Conservation (phyloP, 2,329 filamentous ascomycete genomes). For the Verticillium albo-atrum region DNA sequence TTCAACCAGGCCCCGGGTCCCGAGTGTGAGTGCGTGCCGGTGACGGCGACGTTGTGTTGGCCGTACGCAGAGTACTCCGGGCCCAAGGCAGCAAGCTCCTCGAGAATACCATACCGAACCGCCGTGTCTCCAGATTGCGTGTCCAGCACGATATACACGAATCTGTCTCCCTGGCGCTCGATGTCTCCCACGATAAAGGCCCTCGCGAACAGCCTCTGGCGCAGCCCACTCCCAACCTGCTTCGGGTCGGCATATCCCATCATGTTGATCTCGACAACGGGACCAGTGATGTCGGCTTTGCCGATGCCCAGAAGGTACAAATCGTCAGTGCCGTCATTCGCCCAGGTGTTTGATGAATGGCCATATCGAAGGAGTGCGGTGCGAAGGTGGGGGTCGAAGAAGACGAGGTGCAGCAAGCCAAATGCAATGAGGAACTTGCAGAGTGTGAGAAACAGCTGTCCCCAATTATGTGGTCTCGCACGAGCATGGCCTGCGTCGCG, state of each 20-base stretch:
- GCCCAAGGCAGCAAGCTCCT: slow-evolving; percentile 64
- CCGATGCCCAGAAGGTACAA: slow-evolving; percentile 47
- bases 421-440: background rate
- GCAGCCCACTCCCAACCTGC: slow-evolving; percentile 77
- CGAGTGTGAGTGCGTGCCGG: slow-evolving; percentile 85
- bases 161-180: slow-evolving; percentile 60
- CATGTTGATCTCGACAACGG: slow-evolving; percentile 83
- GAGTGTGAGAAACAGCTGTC: background rate
- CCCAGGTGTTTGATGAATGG: background rate
- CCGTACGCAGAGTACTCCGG: slow-evolving; percentile 70
- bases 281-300: slow-evolving; percentile 56
- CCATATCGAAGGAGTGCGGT: background rate
- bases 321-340: slow-evolving; percentile 17
- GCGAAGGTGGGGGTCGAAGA: background rate
- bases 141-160: slow-evolving; percentile 85
- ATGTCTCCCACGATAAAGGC: slow-evolving; percentile 79
- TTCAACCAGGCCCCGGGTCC: slow-evolving; percentile 90
- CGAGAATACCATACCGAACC: slow-evolving; percentile 75
- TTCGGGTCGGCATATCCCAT: slow-evolving; percentile 81
- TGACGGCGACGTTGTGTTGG: slow-evolving; percentile 79
- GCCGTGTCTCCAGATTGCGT: slow-evolving; percentile 83
- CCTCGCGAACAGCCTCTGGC: slow-evolving; percentile 80
- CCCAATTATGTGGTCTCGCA: background rate
- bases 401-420: background rate
- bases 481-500: background rate